Evolutionary conservation across 371 early-diverging fungal species (phyloP), one percentile per base, ranked within the genome.

Genomic region (Mucor lusitanicus): DNA sequence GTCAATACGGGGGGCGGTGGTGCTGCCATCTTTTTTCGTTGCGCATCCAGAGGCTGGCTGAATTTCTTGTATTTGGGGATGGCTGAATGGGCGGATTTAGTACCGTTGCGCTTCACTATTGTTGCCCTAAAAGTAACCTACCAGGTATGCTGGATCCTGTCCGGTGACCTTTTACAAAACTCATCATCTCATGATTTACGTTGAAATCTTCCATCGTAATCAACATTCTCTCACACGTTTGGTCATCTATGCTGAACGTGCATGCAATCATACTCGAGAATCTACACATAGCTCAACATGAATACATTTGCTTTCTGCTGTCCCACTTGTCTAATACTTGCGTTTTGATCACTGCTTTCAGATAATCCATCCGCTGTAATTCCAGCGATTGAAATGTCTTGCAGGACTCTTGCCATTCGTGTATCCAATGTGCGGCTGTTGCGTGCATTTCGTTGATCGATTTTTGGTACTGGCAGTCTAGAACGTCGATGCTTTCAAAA

Each of bases 121-220:
- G 6, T 6, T 30, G 6, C 30, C 3, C 30, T 30, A 30, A 2
- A 3, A 30, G 30, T 30, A 30, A 6, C 30, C 30, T 65, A 59
- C 65, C 59, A 39, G 65, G 65, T 37, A 59, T 44, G n/a, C 21
- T 27, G 9, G 59, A 50, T 9, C 65, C 65, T n/a, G 65, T 65
- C 28, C 53, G 37, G 21, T 65, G 32, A 39, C 37, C 19, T 21
- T n/a, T 46, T 30, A 65, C 37, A 15, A 65, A 65, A 39, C 50
- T 50, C 39, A 9, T 37, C 4, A 65, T 27, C 50, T 65, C 39
- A 32, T 37, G 39, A 27, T 37, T 28, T 4, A 23, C 13, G 28
- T 65, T n/a, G n/a, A 59, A 27, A 48, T 65, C 59, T 9, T 65
- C 59, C 59, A 65, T 59, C 3, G 35, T 50, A 5, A 59, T 39